Conservation (phyloP, 495 filamentous ascomycete species). For the Penicillium cosmopolitanum region DNA sequence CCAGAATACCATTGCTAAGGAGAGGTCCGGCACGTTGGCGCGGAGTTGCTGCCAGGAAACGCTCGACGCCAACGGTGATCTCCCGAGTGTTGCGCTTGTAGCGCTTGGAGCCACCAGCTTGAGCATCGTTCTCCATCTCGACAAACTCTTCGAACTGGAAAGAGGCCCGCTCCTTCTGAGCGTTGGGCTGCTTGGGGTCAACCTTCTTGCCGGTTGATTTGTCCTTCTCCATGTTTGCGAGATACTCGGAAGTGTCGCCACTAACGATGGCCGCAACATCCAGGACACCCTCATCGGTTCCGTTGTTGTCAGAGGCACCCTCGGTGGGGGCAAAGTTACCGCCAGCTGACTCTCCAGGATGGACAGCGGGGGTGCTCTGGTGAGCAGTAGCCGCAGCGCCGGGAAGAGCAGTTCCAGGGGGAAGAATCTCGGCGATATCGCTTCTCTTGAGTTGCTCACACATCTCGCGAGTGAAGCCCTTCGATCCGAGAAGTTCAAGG, state of each 20-base stretch:
- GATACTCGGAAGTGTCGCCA: slow-evolving; percentile 88
- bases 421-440: slow-evolving; percentile 84
- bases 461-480: slow-evolving; percentile 82
- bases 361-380: slow-evolving; percentile 59
- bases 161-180: slow-evolving; percentile 71
- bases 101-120: slow-evolving; percentile 28
- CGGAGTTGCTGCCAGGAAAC: slow-evolving; percentile 74
- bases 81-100: slow-evolving; percentile 60
- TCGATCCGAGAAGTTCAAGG: slow-evolving; percentile 64
- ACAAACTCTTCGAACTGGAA: slow-evolving; percentile 85
- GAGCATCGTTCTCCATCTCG: slow-evolving; percentile 52
- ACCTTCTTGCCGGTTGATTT: slow-evolving; percentile 72
- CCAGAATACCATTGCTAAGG: slow-evolving; percentile 66
- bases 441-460: slow-evolving; percentile 94
- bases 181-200: slow-evolving; percentile 73
- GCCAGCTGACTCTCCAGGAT: slow-evolving; percentile 52
- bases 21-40: slow-evolving; percentile 35
- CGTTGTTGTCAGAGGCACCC: slow-evolving; percentile 44
- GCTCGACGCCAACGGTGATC: slow-evolving; percentile 84
- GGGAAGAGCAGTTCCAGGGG: slow-evolving; percentile 63
- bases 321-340: slow-evolving; percentile 50
- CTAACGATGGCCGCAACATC: slow-evolving; percentile 95
- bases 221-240: slow-evolving; percentile 89
- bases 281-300: slow-evolving; percentile 77
- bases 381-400: slow-evolving; percentile 49